Evolutionary conservation across 176 grass and related monocot genomes (phyloP).

Genomic region (Cymbopogon citratus): DNA sequence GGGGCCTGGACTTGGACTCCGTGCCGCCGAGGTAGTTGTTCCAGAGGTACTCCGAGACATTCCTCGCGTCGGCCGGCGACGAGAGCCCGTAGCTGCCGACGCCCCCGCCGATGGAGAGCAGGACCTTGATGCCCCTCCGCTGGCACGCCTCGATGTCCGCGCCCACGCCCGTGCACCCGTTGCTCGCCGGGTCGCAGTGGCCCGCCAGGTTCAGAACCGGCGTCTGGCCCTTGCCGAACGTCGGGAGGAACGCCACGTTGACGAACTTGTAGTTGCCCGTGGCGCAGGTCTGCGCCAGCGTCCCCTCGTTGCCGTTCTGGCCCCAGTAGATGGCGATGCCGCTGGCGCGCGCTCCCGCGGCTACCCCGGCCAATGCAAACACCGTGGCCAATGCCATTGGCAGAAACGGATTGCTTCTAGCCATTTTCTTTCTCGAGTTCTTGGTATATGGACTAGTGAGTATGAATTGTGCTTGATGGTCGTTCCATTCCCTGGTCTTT

Average conservation of each 20-base stretch:
- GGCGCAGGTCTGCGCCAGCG: slow-evolving; percentile 35
- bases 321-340: slow-evolving; percentile 76
- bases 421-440: slow-evolving; percentile 14
- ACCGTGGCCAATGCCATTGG: background rate
- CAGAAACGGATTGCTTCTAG: background rate
- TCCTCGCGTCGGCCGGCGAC: slow-evolving; percentile 36
- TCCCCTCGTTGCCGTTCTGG: slow-evolving; percentile 61
- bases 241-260: slow-evolving; percentile 60
- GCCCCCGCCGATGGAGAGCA: slow-evolving; percentile 65
- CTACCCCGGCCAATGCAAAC: background rate
- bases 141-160: slow-evolving; percentile 54
- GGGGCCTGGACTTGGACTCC: slow-evolving; percentile 29
- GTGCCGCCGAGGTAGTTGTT: slow-evolving; percentile 65
- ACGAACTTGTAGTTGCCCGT: slow-evolving; percentile 59
- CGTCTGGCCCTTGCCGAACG: slow-evolving; percentile 65
- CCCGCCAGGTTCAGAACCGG: slow-evolving; percentile 72
- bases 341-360: slow-evolving; percentile 21
- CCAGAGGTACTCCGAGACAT: slow-evolving; percentile 57
- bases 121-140: slow-evolving; percentile 59
- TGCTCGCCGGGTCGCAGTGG: slow-evolving; percentile 61
- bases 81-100: slow-evolving; percentile 53
- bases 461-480: background rate
- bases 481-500: background rate
- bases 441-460: background rate
- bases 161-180: slow-evolving; percentile 51